A percentile compares a stretch with the other conserved stretches of the same genome.
phyloP scores from a whole-genome alignment of 192 early-diverging fungal species.

The Gonapodya sp. region DNA sequence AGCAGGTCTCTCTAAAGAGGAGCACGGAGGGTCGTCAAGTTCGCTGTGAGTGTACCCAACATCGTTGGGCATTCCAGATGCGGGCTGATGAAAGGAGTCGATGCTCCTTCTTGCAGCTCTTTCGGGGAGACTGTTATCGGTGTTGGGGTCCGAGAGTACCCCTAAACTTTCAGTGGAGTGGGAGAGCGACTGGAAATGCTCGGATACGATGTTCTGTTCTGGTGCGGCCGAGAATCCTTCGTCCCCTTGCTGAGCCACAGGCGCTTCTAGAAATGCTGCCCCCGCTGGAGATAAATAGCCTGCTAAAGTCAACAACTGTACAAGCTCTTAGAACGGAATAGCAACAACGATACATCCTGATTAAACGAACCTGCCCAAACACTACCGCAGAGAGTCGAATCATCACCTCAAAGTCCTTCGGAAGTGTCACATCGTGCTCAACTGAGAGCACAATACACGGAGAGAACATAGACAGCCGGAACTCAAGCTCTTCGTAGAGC shows the following conservation, averaged over 20 bases:
- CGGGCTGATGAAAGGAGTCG: too few species aligned
- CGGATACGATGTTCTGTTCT: neutral
- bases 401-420: slow-evolving; percentile 51
- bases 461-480: slow-evolving; percentile 48
- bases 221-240: neutral
- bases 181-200: neutral
- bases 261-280: neutral
- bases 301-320: neutral
- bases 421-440: slow-evolving; percentile 48
- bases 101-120: too few species aligned
- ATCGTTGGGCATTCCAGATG: too few species aligned
- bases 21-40: too few species aligned
- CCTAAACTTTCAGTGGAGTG: neutral
- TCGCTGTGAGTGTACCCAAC: too few species aligned
- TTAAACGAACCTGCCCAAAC: slow-evolving; percentile 37
- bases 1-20: too few species aligned
- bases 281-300: neutral
- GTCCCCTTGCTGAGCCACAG: neutral
- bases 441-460: slow-evolving; percentile 58
- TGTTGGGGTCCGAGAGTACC: neutral
- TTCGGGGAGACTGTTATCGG: neutral
- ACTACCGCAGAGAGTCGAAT: slow-evolving; percentile 52
- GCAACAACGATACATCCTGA: too few species aligned
- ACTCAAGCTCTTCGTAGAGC: slow-evolving; percentile 54
- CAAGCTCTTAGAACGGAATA: neutral